Conservation (phyloP, 2,329 filamentous ascomycete genomes). For the Penicillium sp. region DNA sequence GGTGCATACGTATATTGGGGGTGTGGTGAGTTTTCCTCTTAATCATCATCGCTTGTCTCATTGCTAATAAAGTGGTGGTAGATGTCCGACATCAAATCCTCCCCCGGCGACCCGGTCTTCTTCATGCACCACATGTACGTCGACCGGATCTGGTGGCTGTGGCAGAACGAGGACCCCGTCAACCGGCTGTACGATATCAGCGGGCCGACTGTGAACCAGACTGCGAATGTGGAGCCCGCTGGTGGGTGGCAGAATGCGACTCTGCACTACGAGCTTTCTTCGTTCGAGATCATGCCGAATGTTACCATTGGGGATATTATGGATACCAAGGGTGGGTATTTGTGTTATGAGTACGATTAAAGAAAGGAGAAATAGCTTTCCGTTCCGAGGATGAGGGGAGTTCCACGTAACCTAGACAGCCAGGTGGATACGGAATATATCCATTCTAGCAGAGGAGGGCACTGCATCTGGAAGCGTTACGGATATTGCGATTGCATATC, state of each 20-base stretch:
- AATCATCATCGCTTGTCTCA: too few relatives aligned
- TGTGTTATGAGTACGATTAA: conserved; percentile 16
- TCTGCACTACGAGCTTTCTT: conserved; percentile 11
- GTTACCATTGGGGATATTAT: conserved; percentile 16
- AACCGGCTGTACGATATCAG: conserved; percentile 18
- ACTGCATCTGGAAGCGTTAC: too few relatives aligned
- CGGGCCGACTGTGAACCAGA: conserved; percentile 12
- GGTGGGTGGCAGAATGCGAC: conserved; percentile 15
- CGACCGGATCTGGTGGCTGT: conserved; percentile 16
- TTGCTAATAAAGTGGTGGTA: neutral
- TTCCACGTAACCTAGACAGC: too few relatives aligned
- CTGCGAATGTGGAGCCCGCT: conserved; percentile 14
- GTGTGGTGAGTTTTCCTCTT: conserved; percentile 2
- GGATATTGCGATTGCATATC: too few relatives aligned
- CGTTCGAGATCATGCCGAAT: conserved; percentile 11
- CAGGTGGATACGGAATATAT: too few relatives aligned
- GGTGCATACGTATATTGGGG: conserved; percentile 17
- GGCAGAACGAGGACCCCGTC: conserved; percentile 14
- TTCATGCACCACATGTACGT: conserved; percentile 20
- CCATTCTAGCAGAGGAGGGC: too few relatives aligned
- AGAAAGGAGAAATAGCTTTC: too few relatives aligned
- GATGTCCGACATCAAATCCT: conserved; percentile 18
- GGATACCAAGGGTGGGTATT: conserved; percentile 17
- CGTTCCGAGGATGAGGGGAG: too few relatives aligned
- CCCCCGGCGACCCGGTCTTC: conserved; percentile 16